Evolutionary conservation across 768 basidiomycete species (phyloP).

Genomic region (Suillus luteus): DNA sequence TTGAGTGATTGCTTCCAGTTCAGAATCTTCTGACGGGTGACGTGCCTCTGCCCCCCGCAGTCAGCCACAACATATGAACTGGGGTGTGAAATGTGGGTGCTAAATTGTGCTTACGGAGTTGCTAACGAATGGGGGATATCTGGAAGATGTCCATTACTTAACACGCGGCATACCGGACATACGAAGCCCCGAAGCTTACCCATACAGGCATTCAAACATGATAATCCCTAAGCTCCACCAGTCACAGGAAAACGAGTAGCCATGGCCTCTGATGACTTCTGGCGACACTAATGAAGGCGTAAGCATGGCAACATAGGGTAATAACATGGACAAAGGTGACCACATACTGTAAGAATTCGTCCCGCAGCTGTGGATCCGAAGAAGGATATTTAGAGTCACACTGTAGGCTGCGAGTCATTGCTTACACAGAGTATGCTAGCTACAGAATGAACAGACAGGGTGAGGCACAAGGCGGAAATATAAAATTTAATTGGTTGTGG

Average conservation of each 20-base stretch:
- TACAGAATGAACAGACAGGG: slow-evolving; percentile 35
- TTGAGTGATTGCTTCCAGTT: slow-evolving; percentile 91
- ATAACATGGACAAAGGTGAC: slow-evolving; percentile 24
- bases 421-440: slow-evolving; percentile 90
- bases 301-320: slow-evolving; percentile 25
- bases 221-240: slow-evolving; percentile 99
- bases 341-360: slow-evolving; percentile 83
- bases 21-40: slow-evolving; percentile 95
- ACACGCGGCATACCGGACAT: slow-evolving; percentile 29
- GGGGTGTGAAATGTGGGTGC: slow-evolving; percentile 27
- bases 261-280: slow-evolving; percentile 87
- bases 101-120: slow-evolving; percentile 65
- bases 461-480: slow-evolving; percentile 24
- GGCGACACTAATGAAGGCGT: slow-evolving; percentile 68
- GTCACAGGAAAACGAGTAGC: slow-evolving; percentile 93
- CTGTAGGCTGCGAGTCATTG: slow-evolving; percentile 22
- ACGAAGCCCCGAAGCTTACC: slow-evolving; percentile 51
- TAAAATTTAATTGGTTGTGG: slow-evolving; percentile 31
- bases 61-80: slow-evolving; percentile 9
- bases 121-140: slow-evolving; percentile 95
- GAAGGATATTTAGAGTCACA: slow-evolving; percentile 26
- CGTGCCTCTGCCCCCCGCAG: slow-evolving; percentile 63
- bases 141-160: slow-evolving; percentile 30
- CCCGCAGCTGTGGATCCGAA: slow-evolving; percentile 60
- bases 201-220: slow-evolving; percentile 94